Conservation (phyloP, 345 rosid species). For the Geranium brycei region DNA sequence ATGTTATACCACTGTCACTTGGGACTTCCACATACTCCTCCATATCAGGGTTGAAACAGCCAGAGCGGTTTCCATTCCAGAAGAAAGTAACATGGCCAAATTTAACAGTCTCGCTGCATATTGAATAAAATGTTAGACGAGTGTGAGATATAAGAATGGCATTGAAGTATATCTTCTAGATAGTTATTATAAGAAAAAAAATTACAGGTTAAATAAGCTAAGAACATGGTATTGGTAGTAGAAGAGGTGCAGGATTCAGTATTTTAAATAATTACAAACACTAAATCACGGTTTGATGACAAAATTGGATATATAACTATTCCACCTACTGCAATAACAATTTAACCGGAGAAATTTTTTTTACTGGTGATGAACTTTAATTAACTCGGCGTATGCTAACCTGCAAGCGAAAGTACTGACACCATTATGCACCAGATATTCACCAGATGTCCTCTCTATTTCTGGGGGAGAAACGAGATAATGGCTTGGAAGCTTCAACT, state of each 20-base stretch:
- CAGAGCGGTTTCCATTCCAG: slow-evolving; percentile 98
- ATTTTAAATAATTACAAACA: too few species aligned
- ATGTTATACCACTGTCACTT: slow-evolving; percentile 82
- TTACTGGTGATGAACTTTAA: too few species aligned
- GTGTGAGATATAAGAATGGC: neutral
- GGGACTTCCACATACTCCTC: slow-evolving; percentile 93
- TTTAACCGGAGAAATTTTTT: too few species aligned
- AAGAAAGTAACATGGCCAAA: slow-evolving; percentile 96
- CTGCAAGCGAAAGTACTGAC: slow-evolving; percentile 89
- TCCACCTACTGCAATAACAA: too few species aligned
- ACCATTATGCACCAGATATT: slow-evolving; percentile 77
- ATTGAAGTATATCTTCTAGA: neutral
- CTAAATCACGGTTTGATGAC: too few species aligned
- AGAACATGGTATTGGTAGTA: too few species aligned
- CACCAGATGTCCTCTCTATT: slow-evolving; percentile 93
- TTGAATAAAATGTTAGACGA: neutral
- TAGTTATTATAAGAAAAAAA: neutral
- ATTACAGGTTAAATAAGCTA: too few species aligned
- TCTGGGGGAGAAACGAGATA: slow-evolving; percentile 97
- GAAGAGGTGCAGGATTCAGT: too few species aligned
- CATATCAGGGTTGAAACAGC: slow-evolving; percentile 54
- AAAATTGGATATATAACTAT: too few species aligned
- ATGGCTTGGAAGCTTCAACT: slow-evolving; percentile 66
- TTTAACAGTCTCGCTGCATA: slow-evolving; percentile 78
- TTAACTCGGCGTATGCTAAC: slow-evolving; percentile 18